A percentile compares a stretch with the other conserved stretches of the same genome.
These are phyloP conservation scores for Fistulinella prunicolor DNA, from an alignment of 768 basidiomycete genomes.

Conservation along the genomic window DNA sequence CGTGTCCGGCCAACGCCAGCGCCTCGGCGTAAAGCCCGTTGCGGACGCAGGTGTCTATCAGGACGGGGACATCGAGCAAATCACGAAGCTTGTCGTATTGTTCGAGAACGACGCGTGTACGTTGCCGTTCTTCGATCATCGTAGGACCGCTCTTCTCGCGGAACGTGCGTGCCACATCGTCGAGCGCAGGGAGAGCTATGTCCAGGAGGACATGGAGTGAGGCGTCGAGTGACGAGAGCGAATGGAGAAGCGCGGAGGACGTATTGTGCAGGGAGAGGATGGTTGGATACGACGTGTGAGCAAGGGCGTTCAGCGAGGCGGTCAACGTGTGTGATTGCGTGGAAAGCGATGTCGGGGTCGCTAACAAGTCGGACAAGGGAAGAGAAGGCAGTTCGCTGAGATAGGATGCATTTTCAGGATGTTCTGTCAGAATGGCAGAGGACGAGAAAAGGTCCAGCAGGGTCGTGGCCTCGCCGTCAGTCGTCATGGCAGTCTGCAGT, in stretches of 20 bases:
- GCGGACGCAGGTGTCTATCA: conserved; percentile 91
- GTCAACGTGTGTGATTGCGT: conserved; percentile 86
- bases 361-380: conserved; percentile 62
- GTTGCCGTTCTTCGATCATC: conserved; percentile 70
- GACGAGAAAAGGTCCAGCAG: conserved; percentile 28
- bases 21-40: conserved; percentile 93
- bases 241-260: conserved; percentile 67
- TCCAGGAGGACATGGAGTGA: conserved; percentile 70
- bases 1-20: conserved; percentile 77
- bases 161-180: conserved; percentile 70
- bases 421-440: conserved; percentile 11
- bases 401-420: conserved; percentile 43
- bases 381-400: conserved; percentile 63
- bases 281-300: conserved; percentile 87
- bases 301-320: conserved; percentile 84
- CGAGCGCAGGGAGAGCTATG: conserved; percentile 70
- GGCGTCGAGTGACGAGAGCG: conserved; percentile 69
- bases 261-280: conserved; percentile 86
- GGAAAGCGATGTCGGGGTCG: conserved; percentile 73
- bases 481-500: conserved; percentile 17
- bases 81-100: conserved; percentile 93
- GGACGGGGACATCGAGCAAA: conserved; percentile 82
- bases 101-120: conserved; percentile 84
- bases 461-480: conserved; percentile 21
- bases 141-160: conserved; percentile 61